Conservation (phyloP, 163 green algal genomes). For the Scenedesmus sp. region DNA sequence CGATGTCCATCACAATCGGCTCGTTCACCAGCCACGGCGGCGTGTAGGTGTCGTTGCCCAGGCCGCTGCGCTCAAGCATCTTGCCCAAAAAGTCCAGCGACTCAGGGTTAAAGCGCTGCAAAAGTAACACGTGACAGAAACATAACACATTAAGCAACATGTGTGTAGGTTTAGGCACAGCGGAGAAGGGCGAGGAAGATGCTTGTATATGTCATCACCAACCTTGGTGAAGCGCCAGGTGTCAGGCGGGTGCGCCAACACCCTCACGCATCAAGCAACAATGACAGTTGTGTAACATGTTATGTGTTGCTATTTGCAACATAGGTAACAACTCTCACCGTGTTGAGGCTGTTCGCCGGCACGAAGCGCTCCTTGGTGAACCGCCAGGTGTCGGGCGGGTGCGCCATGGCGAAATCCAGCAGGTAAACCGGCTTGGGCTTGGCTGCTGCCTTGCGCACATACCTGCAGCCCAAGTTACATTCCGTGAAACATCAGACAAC, state of each 20-base stretch:
- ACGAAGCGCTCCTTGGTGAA: conserved; percentile 26
- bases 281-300: not conserved
- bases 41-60: conserved; percentile 46
- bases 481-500: not conserved
- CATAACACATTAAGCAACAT: not conserved
- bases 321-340: conserved; percentile 42
- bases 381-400: conserved; percentile 57
- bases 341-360: conserved; percentile 27
- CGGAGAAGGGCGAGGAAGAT: not conserved
- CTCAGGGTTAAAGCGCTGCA: conserved; percentile 69
- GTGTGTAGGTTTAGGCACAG: conserved; percentile 62
- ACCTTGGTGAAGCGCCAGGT: not conserved
- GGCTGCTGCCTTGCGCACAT: not conserved
- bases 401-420: conserved; percentile 86
- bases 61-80: conserved; percentile 71
- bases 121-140: not conserved
- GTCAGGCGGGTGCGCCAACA: not conserved
- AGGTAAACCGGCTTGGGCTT: conserved; percentile 83
- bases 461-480: not conserved
- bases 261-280: no score
- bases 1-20: conserved; percentile 67
- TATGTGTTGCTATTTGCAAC: not conserved
- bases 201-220: no score
- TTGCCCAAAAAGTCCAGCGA: conserved; percentile 92
- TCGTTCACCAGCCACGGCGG: conserved; percentile 43